phyloP scores from a whole-genome alignment of 129 eudicot species.

The Chrysanthemum makinoi region DNA sequence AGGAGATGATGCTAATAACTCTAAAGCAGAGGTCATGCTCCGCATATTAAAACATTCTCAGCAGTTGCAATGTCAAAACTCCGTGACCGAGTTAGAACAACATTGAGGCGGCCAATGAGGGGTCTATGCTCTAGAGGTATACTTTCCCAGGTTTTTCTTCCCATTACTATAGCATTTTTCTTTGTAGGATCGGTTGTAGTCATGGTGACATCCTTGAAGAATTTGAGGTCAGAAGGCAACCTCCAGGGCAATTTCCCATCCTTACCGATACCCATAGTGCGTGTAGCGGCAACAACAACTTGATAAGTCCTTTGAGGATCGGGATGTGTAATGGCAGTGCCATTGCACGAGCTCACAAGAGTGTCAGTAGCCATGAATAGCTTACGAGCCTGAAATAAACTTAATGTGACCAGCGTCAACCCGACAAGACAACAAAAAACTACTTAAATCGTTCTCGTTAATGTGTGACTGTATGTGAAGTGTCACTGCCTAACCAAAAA shows the following conservation, averaged over 20 bases:
- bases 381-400: too few species aligned
- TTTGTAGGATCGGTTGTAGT: conserved; percentile 61
- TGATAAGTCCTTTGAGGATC: conserved; percentile 61
- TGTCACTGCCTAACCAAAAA: too few species aligned
- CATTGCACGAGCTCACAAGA: too few species aligned
- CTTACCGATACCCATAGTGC: conserved; percentile 76
- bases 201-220: conserved; percentile 67
- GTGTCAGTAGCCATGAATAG: too few species aligned
- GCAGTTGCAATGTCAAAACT: conserved; percentile 46
- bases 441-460: too few species aligned
- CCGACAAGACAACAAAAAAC: too few species aligned
- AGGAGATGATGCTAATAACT: conserved; percentile 63
- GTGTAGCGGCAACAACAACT: conserved; percentile 87
- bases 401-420: too few species aligned
- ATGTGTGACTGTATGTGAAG: too few species aligned
- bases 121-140: conserved; percentile 66
- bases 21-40: conserved; percentile 68
- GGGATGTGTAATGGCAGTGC: background rate
- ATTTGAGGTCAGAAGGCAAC: conserved; percentile 82
- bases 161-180: conserved; percentile 83
- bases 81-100: conserved; percentile 74
- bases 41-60: conserved; percentile 72
- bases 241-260: conserved; percentile 87
- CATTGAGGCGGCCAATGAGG: conserved; percentile 77
- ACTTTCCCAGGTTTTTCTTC: conserved; percentile 92